These are phyloP conservation scores for Cucurbita pepo DNA, from an alignment of 306 rosid species.

Conservation along the genomic window DNA sequence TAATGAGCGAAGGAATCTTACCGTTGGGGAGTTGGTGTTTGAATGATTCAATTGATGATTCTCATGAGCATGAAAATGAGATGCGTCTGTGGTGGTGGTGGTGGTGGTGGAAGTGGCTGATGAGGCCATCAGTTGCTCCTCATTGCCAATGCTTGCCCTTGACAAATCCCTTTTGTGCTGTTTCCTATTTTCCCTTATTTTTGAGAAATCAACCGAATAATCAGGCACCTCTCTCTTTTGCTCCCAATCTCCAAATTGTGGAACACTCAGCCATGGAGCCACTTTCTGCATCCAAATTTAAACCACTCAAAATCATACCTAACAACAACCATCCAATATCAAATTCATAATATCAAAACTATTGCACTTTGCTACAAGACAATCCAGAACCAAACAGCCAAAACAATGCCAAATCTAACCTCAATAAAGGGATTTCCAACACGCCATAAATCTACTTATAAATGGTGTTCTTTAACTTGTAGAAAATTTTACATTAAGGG, in stretches of 20 bases:
- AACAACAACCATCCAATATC: not conserved
- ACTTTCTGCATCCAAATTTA: slow-evolving; percentile 1
- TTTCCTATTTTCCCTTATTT: slow-evolving; percentile 11
- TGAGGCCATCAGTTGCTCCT: slow-evolving; percentile 7
- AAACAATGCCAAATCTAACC: not conserved
- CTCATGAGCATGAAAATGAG: not conserved
- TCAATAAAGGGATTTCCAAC: no score
- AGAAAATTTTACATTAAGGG: no score
- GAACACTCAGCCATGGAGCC: slow-evolving; percentile 7
- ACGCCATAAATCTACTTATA: no score
- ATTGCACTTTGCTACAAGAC: not conserved
- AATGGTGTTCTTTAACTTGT: no score
- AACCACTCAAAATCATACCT: not conserved
- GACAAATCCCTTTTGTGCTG: slow-evolving; percentile 10
- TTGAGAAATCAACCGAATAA: slow-evolving; percentile 11
- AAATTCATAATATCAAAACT: not conserved
- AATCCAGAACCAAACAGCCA: not conserved
- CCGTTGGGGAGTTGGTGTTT: slow-evolving; percentile 9
- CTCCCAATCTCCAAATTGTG: slow-evolving; percentile 14
- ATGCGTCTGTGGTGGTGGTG: not conserved
- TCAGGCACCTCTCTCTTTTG: slow-evolving; percentile 10
- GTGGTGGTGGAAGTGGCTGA: not conserved
- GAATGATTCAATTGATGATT: slow-evolving; percentile 13
- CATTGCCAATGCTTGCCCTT: slow-evolving; percentile 11
- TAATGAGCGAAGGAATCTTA: slow-evolving; percentile 3